phyloP scores from a whole-genome alignment of 306 rosid species.

The Pyrus communis region DNA sequence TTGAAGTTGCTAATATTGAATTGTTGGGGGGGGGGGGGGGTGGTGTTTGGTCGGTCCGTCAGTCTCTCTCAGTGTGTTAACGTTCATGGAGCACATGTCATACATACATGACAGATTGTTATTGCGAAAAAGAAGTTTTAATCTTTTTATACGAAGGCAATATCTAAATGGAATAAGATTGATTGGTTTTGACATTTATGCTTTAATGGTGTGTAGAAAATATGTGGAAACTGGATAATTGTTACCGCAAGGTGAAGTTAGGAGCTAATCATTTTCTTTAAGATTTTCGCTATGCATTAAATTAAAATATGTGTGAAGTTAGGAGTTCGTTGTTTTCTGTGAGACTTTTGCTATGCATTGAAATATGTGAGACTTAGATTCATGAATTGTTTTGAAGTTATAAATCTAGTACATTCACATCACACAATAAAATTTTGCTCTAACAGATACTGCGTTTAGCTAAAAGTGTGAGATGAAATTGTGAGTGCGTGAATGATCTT shows the following conservation, averaged over 20 bases:
- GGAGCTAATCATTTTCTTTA: neutral
- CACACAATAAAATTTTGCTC: neutral
- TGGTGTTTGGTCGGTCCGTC: neutral
- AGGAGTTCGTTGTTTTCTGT: neutral
- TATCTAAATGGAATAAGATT: neutral
- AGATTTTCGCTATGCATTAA: neutral
- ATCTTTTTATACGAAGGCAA: neutral
- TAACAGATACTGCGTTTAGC: neutral
- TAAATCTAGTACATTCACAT: neutral
- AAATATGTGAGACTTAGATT: neutral
- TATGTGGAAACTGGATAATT: neutral
- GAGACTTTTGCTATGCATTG: neutral
- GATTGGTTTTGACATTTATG: neutral
- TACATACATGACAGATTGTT: neutral
- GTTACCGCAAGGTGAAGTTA: neutral
- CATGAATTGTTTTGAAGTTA: neutral
- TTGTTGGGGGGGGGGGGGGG: neutral
- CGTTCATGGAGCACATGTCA: neutral
- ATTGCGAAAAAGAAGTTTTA: neutral
- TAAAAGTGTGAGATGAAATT: neutral
- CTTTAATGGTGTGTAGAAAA: neutral
- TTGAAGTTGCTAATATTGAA: neutral
- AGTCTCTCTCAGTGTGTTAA: neutral
- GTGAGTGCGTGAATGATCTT: neutral
- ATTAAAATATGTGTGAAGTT: neutral